Percentiles rank a stretch among this genome's conserved stretches.
Evolutionary conservation across 2,329 filamentous ascomycete species (phyloP).

Genomic region (Aspergillus nomiae): DNA sequence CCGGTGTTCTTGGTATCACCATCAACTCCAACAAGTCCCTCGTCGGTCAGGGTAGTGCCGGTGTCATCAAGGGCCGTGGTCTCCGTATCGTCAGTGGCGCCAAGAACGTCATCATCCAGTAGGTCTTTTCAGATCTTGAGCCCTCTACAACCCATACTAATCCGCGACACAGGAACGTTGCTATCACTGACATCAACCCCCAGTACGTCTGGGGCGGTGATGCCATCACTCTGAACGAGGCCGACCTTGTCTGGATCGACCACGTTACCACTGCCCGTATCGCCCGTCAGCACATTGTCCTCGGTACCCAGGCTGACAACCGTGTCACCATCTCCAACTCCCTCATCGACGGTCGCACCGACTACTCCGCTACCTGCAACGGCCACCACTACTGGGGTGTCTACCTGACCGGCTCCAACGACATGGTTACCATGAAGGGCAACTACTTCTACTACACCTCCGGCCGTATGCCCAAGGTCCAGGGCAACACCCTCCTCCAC

Average conservation of each 20-base stretch:
- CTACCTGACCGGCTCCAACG: conserved; percentile 58
- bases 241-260: conserved; percentile 52
- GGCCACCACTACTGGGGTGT: conserved; percentile 63
- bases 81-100: conserved; percentile 51
- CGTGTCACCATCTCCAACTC: conserved; percentile 63
- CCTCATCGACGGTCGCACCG: conserved; percentile 58
- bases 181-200: conserved; percentile 60
- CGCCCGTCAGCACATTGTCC: conserved; percentile 62
- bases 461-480: conserved; percentile 61
- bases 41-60: conserved; percentile 55
- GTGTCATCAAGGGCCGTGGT: conserved; percentile 62
- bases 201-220: conserved; percentile 63
- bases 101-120: conserved; percentile 62
- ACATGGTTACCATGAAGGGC: conserved; percentile 60
- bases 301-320: conserved; percentile 55
- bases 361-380: conserved; percentile 61
- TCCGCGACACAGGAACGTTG: conserved; percentile 44
- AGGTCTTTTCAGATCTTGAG: not conserved
- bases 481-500: conserved; percentile 59
- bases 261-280: conserved; percentile 53
- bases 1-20: conserved; percentile 53
- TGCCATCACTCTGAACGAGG: conserved; percentile 55
- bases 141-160: not conserved
- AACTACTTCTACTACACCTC: conserved; percentile 64
- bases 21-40: conserved; percentile 62